phyloP scores from a whole-genome alignment of 331 rosid species.

The Acacia pycnantha region DNA sequence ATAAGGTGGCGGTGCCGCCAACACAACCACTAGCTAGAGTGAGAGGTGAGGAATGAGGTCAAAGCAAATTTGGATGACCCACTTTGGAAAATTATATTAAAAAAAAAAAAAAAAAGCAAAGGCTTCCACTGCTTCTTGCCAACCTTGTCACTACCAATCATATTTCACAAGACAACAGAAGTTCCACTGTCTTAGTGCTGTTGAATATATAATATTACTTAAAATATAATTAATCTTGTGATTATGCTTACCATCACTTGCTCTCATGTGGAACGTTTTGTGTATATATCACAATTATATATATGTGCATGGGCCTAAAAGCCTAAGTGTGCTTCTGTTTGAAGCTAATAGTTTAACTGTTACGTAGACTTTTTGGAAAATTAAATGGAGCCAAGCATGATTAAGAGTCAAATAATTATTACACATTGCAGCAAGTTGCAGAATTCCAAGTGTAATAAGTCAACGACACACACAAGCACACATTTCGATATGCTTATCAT shows the following conservation, averaged over 20 bases:
- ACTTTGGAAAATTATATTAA: conserved; percentile 24
- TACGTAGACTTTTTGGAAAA: conserved; percentile 1
- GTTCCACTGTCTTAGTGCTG: not conserved
- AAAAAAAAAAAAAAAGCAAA: conserved; percentile 13
- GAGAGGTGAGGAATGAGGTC: conserved; percentile 53
- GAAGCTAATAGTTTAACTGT: conserved; percentile 20
- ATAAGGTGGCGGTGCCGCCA: conserved; percentile 23
- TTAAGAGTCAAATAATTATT: conserved; percentile 27
- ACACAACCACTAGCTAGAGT: conserved; percentile 29
- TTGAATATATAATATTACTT: not conserved
- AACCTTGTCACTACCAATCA: conserved; percentile 38
- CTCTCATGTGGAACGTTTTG: not conserved
- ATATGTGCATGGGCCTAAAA: conserved; percentile 14
- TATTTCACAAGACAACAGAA: conserved; percentile 24
- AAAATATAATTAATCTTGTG: not conserved
- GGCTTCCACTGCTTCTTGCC: conserved; percentile 32
- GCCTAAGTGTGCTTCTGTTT: conserved; percentile 1
- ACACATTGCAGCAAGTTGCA: conserved; percentile 31
- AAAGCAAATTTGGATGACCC: conserved; percentile 48
- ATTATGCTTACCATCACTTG: conserved; percentile 1
- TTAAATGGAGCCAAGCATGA: conserved; percentile 29
- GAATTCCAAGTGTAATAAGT: conserved; percentile 23
- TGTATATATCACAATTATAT: conserved; percentile 1
- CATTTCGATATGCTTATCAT: conserved; percentile 19
- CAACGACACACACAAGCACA: not conserved